Base-by-base conservation (phyloP, 257 asterid species). In the Leptodermis oblonga region DNA sequence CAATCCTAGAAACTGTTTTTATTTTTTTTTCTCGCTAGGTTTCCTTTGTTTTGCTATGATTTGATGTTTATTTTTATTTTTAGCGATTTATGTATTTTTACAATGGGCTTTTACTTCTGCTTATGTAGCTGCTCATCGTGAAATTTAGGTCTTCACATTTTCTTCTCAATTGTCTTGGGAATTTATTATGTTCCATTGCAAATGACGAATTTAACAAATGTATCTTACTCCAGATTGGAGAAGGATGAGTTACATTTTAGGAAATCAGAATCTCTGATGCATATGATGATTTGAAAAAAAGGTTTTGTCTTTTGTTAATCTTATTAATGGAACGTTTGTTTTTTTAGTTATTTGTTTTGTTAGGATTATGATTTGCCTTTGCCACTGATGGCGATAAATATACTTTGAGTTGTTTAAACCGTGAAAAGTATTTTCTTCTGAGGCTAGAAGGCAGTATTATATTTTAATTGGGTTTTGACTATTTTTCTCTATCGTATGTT, bases 191-290 rank as follows among this genome's bases (percentile, higher is more conserved):
- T 26, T 39, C n/a, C 4, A 30, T 42, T 61, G 74, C 74, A 74
- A 36, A 22, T 63, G 71, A 52, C 61, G 73, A 62, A 14, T 0
- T 45, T 36, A 7, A 30, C 37, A 28, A 15, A 41, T 45, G 10
- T 63, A 54, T 52, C 71, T 51, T 4, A 42, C 70, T 45, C 65
- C 70, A 41, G 14, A 15, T 55, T 42, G 77, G 77, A 33, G 72
- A 54, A 53, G 20, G 67, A 42, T 31, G 74, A 74, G 20, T 48
- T n/a, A 5, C 7, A 59, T 18, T 46, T 74, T 26, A 20, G 73
- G 73, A 67, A 74, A 74, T 74, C 78, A 74, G 73, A 68, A 67
- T 74, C 73, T 67, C 78, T 73, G 69, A 73, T 73, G 78, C 73
- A 58, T 55, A 5, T 14, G 12, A 3, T 9, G 6, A 42, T 11